These are phyloP conservation scores for Spergularia marina DNA, from an alignment of 148 eudicot species.

Conservation along the genomic window DNA sequence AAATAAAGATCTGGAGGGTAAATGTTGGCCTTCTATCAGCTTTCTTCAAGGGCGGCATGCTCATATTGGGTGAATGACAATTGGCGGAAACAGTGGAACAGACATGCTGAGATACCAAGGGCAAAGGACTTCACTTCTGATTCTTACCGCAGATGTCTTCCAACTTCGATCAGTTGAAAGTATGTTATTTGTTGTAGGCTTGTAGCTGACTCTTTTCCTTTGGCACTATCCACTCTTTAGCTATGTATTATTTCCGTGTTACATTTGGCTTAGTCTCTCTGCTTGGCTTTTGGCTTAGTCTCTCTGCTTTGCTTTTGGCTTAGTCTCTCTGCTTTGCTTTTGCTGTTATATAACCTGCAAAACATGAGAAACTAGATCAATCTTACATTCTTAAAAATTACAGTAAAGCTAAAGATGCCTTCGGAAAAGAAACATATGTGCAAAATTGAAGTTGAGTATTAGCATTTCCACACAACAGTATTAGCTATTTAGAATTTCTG, in stretches of 20 bases:
- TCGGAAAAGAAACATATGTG: not conserved
- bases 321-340: conserved; percentile 25
- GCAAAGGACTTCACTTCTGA: conserved; percentile 3
- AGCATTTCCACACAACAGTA: too few species aligned
- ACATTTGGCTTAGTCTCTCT: conserved; percentile 14
- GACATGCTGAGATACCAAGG: not conserved
- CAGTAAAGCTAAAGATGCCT: not conserved
- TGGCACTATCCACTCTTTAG: conserved; percentile 2
- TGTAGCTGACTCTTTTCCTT: not conserved
- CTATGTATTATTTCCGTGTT: not conserved
- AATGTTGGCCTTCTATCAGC: not conserved
- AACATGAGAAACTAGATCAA: not conserved
- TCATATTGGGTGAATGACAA: not conserved
- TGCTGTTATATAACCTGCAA: conserved; percentile 19
- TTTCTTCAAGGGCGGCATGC: not conserved
- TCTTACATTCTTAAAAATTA: not conserved
- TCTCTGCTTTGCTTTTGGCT: conserved; percentile 25
- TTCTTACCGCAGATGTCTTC: not conserved
- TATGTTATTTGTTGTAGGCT: not conserved
- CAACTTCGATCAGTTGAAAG: not conserved
- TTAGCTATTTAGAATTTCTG: too few species aligned
- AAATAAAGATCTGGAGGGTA: not conserved
- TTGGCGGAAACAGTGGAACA: not conserved
- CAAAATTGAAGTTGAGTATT: too few species aligned
- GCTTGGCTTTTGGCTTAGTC: conserved; percentile 10